Base-by-base conservation (phyloP, 2,329 filamentous ascomycete genomes). In the Pseudocercospora musae region DNA sequence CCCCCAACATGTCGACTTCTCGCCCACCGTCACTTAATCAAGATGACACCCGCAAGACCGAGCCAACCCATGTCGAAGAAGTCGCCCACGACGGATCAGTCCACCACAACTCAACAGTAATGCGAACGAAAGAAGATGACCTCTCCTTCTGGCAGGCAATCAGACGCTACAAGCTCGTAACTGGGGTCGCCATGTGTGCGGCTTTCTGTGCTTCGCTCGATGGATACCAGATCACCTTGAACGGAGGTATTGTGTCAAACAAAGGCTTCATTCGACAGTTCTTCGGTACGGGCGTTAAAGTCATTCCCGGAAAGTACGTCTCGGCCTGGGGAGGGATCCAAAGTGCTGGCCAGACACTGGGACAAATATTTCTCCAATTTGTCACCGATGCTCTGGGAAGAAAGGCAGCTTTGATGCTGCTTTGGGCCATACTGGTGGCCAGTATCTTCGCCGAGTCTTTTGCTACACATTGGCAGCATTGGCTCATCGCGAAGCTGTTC, bases 181-280 rank as follows among this genome's bases (percentile, higher is more conserved):
- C 73, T 0, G 18, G 68, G 25, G 73, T 79, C 23, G 77, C 76
- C 1, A 80, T 79, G 77, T 60, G 66, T 53, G 78, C 77, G 4
- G 76, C 78, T 0, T 80, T 80, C 55, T 75, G 73, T 52, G 78
- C 78, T 13, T 74, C 78, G 0, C 67, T 79, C 0, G 78, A 80
- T 68, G 78, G 78, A 2, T 80, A 80, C 58, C 59, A 64, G 40
- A 74, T 70, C 55, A 77, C 71, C 33, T 67, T 78, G 1, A 78
- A 78, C 55, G 76, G 74, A 1, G 74, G 76, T 23, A 75, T 79
- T 4, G 74, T 58, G 20, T 58, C 78, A 0, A 79, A 79, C 61
- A 74, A 76, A 46, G 78, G 78, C 1, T 79, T 79, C 58, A 77
- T 79, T 44, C 68, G 55, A 18, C 76, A 78, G 40, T 72, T 79